Evolutionary conservation across 78 protist genomes (phyloP).

Genomic region (Blattamonas nauphoetae): DNA sequence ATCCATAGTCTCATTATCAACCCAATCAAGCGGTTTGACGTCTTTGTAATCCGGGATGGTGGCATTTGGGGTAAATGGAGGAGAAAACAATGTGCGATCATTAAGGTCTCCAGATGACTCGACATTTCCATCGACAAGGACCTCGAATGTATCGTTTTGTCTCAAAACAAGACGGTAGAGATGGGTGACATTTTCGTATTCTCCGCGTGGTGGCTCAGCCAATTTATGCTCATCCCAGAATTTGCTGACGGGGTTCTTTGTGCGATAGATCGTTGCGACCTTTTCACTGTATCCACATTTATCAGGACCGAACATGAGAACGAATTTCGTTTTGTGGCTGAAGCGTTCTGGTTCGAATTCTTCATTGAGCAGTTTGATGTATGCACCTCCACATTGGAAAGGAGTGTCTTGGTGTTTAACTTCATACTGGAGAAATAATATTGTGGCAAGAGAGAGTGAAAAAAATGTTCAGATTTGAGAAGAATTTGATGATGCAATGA

Average conservation of each 20-base stretch:
- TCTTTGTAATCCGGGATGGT: slow-evolving; percentile 16
- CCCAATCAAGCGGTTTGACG: slow-evolving; percentile 27
- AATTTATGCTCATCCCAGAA: slow-evolving; percentile 11
- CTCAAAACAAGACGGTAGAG: slow-evolving; percentile 26
- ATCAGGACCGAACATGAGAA: slow-evolving; percentile 38
- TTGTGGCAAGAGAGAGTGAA: not conserved
- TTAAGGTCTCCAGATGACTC: not conserved
- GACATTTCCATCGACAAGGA: not conserved
- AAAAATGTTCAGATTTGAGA: not conserved
- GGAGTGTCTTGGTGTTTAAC: not conserved
- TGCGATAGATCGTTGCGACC: slow-evolving; percentile 7
- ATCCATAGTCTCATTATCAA: not conserved
- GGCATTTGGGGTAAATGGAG: slow-evolving; percentile 13
- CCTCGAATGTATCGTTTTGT: not conserved
- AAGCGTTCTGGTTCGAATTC: not conserved
- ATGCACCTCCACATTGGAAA: slow-evolving; percentile 15
- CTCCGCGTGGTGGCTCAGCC: not conserved
- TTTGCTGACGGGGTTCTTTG: not conserved
- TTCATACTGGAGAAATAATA: not conserved
- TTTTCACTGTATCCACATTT: slow-evolving; percentile 1
- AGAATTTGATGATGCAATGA: too few relatives aligned
- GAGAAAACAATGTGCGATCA: not conserved
- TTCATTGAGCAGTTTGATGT: slow-evolving; percentile 11
- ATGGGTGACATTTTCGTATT: slow-evolving; percentile 15
- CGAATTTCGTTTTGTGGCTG: not conserved